Base-by-base conservation (phyloP, 441 rosid species). In the Metrosideros polymorpha region DNA sequence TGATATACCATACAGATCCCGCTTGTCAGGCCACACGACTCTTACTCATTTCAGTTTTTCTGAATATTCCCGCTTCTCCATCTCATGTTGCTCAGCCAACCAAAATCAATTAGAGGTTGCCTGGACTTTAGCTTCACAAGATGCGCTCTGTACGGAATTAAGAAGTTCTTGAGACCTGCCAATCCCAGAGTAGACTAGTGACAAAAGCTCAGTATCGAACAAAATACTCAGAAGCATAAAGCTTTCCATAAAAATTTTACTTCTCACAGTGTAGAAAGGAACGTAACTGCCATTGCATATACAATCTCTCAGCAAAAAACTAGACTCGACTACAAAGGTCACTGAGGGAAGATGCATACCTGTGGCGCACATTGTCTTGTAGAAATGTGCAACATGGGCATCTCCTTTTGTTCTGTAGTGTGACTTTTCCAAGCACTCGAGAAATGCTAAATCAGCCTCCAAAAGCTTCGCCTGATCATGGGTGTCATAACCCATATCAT, bases 401-500 rank as follows among this genome's bases (percentile, higher is more conserved):
- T 97, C 94, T 83, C 99, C 99, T 84, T 82, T 90, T 3, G 93
- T 93, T 42, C 59, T 86, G 90, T 91, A 86, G 29, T 91, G 86
- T 27, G 95, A 93, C 87, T 93, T 94, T 92, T 97, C 99, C 94
- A 97, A 89, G 93, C 99, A 97, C 82, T 95, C 95, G 17, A 97
- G 96, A 91, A 97, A 97, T 39, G 94, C 94, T 79, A 97, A 82
- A 91, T 97, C 99, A 12, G 98, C 98, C 89, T 95, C 94, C 79
- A 96, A 91, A 88, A 97, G 91, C 87, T 91, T 92, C 27, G 95
- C 96, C 88, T 97, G 99, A 84, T 96, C 97, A 85, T 94, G 97
- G 86, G 94, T 90, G 89, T 97, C 99, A 82, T 96, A 97, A 87
- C 99, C 99, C 22, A 97, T 97, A 86, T 97, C 99, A 90, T 97